A percentile compares a stretch with the other conserved stretches of the same genome.
These are phyloP conservation scores for Fusarium subtropicale DNA, from an alignment of 2,329 filamentous ascomycete species.

Conservation along the genomic window DNA sequence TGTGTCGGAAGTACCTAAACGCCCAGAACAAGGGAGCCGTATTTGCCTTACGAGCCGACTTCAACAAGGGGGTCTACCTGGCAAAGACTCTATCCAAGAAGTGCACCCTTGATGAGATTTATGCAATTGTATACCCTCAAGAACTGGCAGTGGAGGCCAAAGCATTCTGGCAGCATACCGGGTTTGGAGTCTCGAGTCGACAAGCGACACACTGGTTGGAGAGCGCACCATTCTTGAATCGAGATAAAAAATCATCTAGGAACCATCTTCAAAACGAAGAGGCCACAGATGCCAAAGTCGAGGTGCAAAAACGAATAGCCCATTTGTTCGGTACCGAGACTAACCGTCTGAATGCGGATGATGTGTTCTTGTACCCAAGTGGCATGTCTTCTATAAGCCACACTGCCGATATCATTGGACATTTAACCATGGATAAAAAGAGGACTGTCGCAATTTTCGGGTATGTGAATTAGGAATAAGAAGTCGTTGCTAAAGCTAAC, in stretches of 20 bases:
- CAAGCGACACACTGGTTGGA: conserved; percentile 44
- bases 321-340: conserved; percentile 34
- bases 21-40: neutral
- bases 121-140: conserved; percentile 27
- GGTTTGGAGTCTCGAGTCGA: conserved; percentile 48
- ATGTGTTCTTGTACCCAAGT: conserved; percentile 62
- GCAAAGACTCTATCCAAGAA: neutral
- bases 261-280: conserved; percentile 5
- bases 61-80: neutral
- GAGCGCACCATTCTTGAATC: conserved; percentile 37
- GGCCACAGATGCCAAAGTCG: conserved; percentile 15
- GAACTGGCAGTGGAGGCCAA: conserved; percentile 40
- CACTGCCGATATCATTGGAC: conserved; percentile 30
- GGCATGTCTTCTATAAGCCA: conserved; percentile 64
- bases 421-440: neutral
- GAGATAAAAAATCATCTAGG: neutral
- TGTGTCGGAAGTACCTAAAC: conserved; percentile 38
- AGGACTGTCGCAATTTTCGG: conserved; percentile 46
- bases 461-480: conserved; percentile 18
- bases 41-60: conserved; percentile 15
- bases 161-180: conserved; percentile 49
- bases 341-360: conserved; percentile 35
- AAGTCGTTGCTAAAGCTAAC: neutral
- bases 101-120: conserved; percentile 22
- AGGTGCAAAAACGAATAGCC: conserved; percentile 36